phyloP scores from a whole-genome alignment of 768 basidiomycete genomes.

The Dioszegia crocea region DNA sequence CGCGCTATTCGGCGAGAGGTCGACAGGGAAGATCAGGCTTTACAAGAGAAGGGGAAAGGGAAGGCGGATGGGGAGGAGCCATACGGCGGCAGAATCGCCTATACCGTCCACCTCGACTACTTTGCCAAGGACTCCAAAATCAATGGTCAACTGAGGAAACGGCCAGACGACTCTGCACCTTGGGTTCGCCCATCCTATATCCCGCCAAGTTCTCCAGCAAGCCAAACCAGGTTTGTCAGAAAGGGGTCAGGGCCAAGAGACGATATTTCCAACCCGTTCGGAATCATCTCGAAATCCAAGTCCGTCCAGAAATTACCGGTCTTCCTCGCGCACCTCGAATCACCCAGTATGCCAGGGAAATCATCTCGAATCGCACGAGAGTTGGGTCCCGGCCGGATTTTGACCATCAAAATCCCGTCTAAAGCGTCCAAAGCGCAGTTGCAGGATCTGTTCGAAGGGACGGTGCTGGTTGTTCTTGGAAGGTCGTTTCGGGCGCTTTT shows the following conservation, averaged over 20 bases:
- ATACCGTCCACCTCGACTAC: background rate
- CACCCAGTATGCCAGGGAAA: constrained; percentile 29
- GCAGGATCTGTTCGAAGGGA: constrained; percentile 18
- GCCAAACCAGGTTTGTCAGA: background rate
- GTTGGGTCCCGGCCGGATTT: constrained; percentile 32
- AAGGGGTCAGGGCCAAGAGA: background rate
- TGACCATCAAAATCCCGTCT: constrained; percentile 19
- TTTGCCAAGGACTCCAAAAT: background rate
- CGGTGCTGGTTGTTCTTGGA: constrained; percentile 30
- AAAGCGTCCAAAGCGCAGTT: constrained; percentile 5
- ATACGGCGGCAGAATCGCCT: constrained; percentile 4
- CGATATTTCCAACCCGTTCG: background rate
- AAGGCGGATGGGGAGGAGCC: background rate
- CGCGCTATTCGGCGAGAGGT: background rate
- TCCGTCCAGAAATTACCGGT: background rate
- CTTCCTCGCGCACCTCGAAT: background rate
- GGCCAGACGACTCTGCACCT: background rate
- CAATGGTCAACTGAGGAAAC: background rate
- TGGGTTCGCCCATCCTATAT: background rate
- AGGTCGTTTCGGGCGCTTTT: constrained; percentile 30
- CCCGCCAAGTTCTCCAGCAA: background rate
- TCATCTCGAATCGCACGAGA: constrained; percentile 32
- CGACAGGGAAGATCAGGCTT: background rate
- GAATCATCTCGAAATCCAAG: background rate
- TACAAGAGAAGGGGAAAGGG: background rate